Conservation (phyloP, 768 basidiomycete genomes). For the Tulasnella sp. region DNA sequence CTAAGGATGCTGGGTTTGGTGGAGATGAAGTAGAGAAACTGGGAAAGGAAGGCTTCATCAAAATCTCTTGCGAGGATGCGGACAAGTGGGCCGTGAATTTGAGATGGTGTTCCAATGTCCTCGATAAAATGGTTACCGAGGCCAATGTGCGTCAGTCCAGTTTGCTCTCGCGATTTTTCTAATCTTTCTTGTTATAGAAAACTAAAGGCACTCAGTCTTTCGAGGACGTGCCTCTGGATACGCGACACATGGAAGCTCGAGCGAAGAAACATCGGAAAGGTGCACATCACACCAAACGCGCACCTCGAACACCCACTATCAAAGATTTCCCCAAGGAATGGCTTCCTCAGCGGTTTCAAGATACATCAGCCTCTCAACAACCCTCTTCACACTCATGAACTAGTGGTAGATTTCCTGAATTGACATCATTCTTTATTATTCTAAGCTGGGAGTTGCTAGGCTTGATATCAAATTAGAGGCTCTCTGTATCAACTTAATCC, state of each 20-base stretch:
- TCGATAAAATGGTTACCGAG: constrained; percentile 64
- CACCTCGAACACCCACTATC: constrained; percentile 44
- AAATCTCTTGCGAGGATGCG: constrained; percentile 84
- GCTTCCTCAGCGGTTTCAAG: too few species aligned
- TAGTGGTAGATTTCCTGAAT: too few species aligned
- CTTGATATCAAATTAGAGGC: too few species aligned
- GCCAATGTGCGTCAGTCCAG: constrained; percentile 57
- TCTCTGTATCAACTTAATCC: too few species aligned
- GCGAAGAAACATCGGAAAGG: constrained; percentile 59
- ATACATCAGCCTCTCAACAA: too few species aligned
- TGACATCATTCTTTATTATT: too few species aligned
- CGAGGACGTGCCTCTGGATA: constrained; percentile 63
- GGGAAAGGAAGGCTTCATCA: constrained; percentile 60
- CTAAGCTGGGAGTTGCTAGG: too few species aligned
- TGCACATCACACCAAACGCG: constrained; percentile 36
- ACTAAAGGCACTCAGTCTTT: constrained; percentile 33
- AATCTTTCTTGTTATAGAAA: constrained; percentile 25
- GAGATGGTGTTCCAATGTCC: constrained; percentile 82
- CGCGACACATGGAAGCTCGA: constrained; percentile 64
- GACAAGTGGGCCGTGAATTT: constrained; percentile 73
- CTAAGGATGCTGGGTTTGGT: constrained; percentile 49
- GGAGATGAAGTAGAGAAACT: constrained; percentile 17
- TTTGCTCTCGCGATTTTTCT: not conserved
- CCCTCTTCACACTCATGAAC: too few species aligned
- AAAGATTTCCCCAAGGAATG: constrained; percentile 77